Conservation (phyloP, 1,284 basidiomycete species). For the Neolentinus lepideus region DNA sequence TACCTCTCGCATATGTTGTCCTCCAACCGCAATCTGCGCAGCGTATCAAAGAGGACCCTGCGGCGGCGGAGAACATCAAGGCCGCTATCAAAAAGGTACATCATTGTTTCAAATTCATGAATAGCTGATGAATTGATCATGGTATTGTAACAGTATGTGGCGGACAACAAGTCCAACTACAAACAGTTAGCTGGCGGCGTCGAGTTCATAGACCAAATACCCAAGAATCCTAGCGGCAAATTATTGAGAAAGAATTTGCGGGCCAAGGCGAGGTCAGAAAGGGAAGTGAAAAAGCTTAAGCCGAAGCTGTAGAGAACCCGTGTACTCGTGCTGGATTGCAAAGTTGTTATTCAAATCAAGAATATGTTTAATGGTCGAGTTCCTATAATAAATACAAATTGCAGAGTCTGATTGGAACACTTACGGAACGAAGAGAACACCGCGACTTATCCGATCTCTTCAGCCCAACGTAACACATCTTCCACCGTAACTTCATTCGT, state of each 20-base stretch:
- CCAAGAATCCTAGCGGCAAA: constrained; percentile 71
- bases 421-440: too few species aligned
- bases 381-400: too few species aligned
- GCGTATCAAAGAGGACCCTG: constrained; percentile 27
- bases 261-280: constrained; percentile 31
- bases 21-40: constrained; percentile 35
- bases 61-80: constrained; percentile 34
- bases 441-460: constrained; percentile 4
- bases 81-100: constrained; percentile 39
- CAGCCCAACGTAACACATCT: constrained; percentile 11
- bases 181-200: constrained; percentile 65
- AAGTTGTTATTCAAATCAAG: too few species aligned
- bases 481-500: constrained; percentile 4
- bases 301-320: not conserved
- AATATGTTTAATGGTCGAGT: too few species aligned
- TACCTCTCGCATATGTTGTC: constrained; percentile 68
- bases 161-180: constrained; percentile 63
- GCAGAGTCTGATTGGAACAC: too few species aligned
- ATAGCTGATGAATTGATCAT: not conserved
- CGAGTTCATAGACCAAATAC: constrained; percentile 59
- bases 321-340: too few species aligned
- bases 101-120: constrained; percentile 9
- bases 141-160: constrained; percentile 44
- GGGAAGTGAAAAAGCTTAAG: not conserved
- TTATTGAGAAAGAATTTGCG: constrained; percentile 50